Evolutionary conservation across 257 asterid species (phyloP).

Genomic region (Cynanchum wilfordii): DNA sequence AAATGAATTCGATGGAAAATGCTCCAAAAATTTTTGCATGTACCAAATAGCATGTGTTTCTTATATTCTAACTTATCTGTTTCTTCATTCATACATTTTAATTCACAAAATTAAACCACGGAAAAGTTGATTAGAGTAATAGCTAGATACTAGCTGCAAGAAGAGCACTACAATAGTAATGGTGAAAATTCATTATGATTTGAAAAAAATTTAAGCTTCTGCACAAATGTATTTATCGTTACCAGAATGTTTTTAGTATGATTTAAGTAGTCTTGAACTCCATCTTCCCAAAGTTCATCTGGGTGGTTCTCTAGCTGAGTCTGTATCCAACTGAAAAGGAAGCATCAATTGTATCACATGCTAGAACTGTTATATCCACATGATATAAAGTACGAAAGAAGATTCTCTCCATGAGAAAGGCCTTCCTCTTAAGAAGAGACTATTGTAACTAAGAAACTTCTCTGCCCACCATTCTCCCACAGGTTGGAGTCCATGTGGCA

Average conservation of each 20-base stretch:
- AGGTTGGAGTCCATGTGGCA: background rate
- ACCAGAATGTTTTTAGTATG: conserved; percentile 83
- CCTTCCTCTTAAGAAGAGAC: background rate
- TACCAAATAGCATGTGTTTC: background rate
- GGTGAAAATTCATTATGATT: background rate
- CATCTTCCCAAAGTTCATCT: conserved; percentile 99
- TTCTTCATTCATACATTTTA: background rate
- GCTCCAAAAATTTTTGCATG: background rate
- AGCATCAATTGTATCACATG: background rate
- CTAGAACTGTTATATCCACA: background rate
- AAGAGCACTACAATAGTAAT: background rate
- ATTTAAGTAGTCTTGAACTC: conserved; percentile 74
- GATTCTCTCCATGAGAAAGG: background rate
- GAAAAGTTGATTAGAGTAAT: background rate
- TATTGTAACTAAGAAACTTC: background rate
- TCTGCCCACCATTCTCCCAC: background rate
- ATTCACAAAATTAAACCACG: background rate
- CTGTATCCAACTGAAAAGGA: conserved; percentile 78
- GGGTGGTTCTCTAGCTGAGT: conserved; percentile 77
- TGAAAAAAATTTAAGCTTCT: conserved; percentile 4
- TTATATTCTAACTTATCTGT: background rate
- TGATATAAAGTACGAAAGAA: background rate
- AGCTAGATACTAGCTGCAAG: background rate
- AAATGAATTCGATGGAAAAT: background rate
- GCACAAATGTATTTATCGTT: conserved; percentile 20